Conservation (phyloP, 768 basidiomycete genomes). For the Phaeotremella fagi region DNA sequence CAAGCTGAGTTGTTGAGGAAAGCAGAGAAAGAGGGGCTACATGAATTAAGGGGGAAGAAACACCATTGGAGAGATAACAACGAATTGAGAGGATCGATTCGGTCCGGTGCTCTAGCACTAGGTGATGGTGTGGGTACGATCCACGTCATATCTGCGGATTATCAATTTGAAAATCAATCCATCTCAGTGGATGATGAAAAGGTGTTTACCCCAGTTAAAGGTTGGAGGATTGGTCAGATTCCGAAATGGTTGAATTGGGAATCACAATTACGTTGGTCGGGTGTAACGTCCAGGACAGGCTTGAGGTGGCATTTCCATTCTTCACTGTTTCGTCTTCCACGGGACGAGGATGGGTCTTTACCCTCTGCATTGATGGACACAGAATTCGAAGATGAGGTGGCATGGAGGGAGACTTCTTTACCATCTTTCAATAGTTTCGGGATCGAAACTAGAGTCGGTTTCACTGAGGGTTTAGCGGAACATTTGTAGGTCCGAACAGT, state of each 20-base stretch:
- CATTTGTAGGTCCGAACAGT: conserved; percentile 28
- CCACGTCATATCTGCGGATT: conserved; percentile 41
- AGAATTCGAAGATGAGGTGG: conserved; percentile 14
- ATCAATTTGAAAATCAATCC: conserved; percentile 1
- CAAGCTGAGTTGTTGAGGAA: conserved; percentile 13
- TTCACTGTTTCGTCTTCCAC: conserved; percentile 33
- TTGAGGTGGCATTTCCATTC: conserved; percentile 45
- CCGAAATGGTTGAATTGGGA: conserved; percentile 39
- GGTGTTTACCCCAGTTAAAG: not conserved
- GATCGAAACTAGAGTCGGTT: conserved; percentile 39
- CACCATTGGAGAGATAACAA: conserved; percentile 42
- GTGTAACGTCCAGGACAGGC: not conserved
- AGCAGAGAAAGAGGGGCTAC: conserved; percentile 17
- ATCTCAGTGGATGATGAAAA: not conserved
- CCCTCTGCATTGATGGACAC: not conserved
- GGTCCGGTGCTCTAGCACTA: conserved; percentile 24
- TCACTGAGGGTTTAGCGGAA: conserved; percentile 36
- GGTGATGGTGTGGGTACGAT: conserved; percentile 18
- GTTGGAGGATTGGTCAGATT: conserved; percentile 38
- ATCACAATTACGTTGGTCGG: not conserved
- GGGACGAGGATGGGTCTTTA: conserved; percentile 2
- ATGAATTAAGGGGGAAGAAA: conserved; percentile 7
- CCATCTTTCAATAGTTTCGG: conserved; percentile 45
- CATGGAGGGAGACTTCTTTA: conserved; percentile 28
- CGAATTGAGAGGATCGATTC: conserved; percentile 35